These are phyloP conservation scores for Brettanomyces naardenensis DNA, from an alignment of 805 yeast genomes.

Conservation along the genomic window DNA sequence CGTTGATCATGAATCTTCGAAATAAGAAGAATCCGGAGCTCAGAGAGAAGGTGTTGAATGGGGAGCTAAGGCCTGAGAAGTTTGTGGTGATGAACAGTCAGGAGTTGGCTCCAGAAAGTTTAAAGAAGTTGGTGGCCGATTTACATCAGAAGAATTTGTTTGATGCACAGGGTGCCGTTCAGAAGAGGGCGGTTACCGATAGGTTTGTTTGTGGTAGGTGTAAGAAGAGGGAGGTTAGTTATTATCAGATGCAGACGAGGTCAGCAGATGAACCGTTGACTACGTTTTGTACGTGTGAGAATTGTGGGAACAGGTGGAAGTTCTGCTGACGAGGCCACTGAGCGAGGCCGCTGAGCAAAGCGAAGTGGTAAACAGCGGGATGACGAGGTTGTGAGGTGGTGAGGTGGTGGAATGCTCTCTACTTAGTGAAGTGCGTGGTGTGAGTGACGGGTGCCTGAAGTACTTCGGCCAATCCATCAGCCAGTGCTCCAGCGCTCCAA, in stretches of 20 bases:
- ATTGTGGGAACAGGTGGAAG: slow-evolving; percentile 97
- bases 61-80: slow-evolving; percentile 57
- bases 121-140: slow-evolving; percentile 78
- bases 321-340: slow-evolving; percentile 49
- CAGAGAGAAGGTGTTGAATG: slow-evolving; percentile 56
- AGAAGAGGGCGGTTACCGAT: slow-evolving; percentile 92
- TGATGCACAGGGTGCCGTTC: slow-evolving; percentile 96
- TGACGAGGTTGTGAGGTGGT: too few relatives aligned
- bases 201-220: slow-evolving; percentile 97
- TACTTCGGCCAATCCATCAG: too few relatives aligned
- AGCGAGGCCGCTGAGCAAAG: too few relatives aligned
- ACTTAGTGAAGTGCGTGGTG: too few relatives aligned
- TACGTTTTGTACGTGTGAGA: slow-evolving; percentile 96
- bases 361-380: too few relatives aligned
- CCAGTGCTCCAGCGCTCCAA: too few relatives aligned
- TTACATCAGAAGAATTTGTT: slow-evolving; percentile 83
- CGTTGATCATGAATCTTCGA: slow-evolving; percentile 78
- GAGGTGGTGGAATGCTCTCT: too few relatives aligned
- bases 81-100: slow-evolving; percentile 82
- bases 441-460: too few relatives aligned
- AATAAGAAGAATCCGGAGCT: slow-evolving; percentile 86
- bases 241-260: slow-evolving; percentile 96
- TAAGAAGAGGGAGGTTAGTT: slow-evolving; percentile 93
- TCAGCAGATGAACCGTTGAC: slow-evolving; percentile 99
- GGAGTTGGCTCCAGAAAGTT: slow-evolving; percentile 90